Base-by-base conservation (phyloP, 306 rosid species). In the Malus sylvestris region DNA sequence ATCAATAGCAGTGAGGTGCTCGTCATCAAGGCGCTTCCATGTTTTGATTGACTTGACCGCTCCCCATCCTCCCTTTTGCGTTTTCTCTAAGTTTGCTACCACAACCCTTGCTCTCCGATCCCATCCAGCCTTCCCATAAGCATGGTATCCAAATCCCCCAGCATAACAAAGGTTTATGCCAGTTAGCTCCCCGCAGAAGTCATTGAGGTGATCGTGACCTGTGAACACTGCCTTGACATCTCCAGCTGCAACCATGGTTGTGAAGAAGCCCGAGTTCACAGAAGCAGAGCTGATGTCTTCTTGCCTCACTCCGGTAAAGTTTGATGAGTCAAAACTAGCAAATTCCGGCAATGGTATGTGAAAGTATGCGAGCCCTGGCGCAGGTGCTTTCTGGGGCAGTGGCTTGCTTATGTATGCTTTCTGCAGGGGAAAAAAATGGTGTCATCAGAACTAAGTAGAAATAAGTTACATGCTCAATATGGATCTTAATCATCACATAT, bases 41-140 rank as follows among this genome's bases (percentile, higher is more conserved):
- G 98, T 85, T 75, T 82, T 90, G 85, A 95, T 90, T 8, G 97
- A 90, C 70, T 89, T 89, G 20, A 92, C 96, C 25, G 79, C 86
- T 52, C 93, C 96, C 98, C 97, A 95, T 40, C 74, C 74, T 4
- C 86, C 97, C 4, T 81, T 76, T 2, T 4, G 67, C 0, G 86
- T 85, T 62, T 86, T 90, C 78, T 95, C 97, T 86, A 95, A 85
- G 74, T 78, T 78, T 53, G 90, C 98, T 13, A 84, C 88, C 74
- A 95, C 91, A 70, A 92, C 92, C 81, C 97, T 86, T 4, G 98
- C 90, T 77, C 97, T 90, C 86, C 98, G 89, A 11, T 94, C 7
- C 97, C 98, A 95, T 78, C 97, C 97, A 38, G 93, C 93, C 82
- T 92, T 84, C 74, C 97, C 98, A 74, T 95, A 92, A 22, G 98